These are phyloP conservation scores for Colletotrichum karsti DNA, from an alignment of 2,329 filamentous ascomycete genomes.

Conservation along the genomic window DNA sequence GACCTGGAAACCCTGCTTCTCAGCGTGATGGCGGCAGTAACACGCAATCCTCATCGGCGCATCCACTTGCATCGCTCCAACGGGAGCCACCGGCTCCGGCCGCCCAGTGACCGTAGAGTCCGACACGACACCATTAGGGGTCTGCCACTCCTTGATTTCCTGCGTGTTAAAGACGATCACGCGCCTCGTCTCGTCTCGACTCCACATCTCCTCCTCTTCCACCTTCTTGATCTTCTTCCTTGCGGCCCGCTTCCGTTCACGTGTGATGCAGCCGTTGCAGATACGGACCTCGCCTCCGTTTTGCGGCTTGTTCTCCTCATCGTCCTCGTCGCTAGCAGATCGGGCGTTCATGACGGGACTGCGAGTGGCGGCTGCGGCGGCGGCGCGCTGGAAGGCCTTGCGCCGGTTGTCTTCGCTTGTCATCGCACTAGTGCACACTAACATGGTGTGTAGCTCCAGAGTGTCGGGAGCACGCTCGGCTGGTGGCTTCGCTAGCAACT, in stretches of 20 bases:
- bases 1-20: slow-evolving; percentile 91
- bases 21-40: slow-evolving; percentile 94
- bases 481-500: slow-evolving; percentile 80
- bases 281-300: slow-evolving; percentile 96
- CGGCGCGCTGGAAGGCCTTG: slow-evolving; percentile 71
- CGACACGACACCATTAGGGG: slow-evolving; percentile 42
- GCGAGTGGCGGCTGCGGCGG: slow-evolving; percentile 55
- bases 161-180: slow-evolving; percentile 93
- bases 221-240: slow-evolving; percentile 94
- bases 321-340: slow-evolving; percentile 53
- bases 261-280: slow-evolving; percentile 88
- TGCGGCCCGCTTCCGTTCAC: slow-evolving; percentile 89
- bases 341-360: slow-evolving; percentile 34
- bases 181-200: slow-evolving; percentile 79
- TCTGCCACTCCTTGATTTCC: slow-evolving; percentile 85
- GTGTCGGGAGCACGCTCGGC: slow-evolving; percentile 75
- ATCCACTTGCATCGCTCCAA: slow-evolving; percentile 78
- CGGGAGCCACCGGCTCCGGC: slow-evolving; percentile 53
- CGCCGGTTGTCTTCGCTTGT: slow-evolving; percentile 72
- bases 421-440: slow-evolving; percentile 95
- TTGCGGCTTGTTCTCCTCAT: slow-evolving; percentile 76
- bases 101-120: slow-evolving; percentile 52
- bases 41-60: slow-evolving; percentile 96
- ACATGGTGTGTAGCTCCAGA: slow-evolving; percentile 79
- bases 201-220: slow-evolving; percentile 91